phyloP scores from a whole-genome alignment of 2,329 filamentous ascomycete species.

The Hymenoscyphus occultus region DNA sequence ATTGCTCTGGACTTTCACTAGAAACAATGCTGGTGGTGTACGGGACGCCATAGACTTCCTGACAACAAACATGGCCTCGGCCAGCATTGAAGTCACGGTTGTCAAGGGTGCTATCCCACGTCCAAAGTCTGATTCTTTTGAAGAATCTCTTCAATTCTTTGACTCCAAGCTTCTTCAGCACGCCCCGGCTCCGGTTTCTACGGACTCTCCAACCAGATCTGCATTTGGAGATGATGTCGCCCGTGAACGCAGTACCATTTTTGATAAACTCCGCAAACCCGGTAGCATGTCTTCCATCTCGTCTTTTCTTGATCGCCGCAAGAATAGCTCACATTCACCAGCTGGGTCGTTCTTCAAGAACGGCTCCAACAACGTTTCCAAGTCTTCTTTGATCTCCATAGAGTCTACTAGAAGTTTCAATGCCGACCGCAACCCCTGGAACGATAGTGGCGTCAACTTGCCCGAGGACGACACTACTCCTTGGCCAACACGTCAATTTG shows the following conservation, averaged over 20 bases:
- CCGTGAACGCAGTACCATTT: conserved; percentile 76
- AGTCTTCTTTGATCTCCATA: conserved; percentile 92
- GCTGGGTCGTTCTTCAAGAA: conserved; percentile 86
- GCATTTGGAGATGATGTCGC: conserved; percentile 79
- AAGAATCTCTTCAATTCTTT: conserved; percentile 94
- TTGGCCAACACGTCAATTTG: conserved; percentile 60
- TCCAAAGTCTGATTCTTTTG: conserved; percentile 98
- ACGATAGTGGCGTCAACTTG: conserved; percentile 93
- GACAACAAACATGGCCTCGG: conserved; percentile 78
- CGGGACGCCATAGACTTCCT: conserved; percentile 96
- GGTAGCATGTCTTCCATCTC: conserved; percentile 92
- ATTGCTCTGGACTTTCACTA: conserved; percentile 79
- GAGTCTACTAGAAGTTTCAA: conserved; percentile 89
- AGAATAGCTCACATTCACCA: conserved; percentile 86
- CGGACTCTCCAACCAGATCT: conserved; percentile 84
- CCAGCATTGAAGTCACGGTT: conserved; percentile 81
- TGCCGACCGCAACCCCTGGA: conserved; percentile 95
- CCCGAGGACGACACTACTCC: conserved; percentile 74
- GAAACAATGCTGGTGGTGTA: conserved; percentile 93
- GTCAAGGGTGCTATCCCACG: conserved; percentile 94
- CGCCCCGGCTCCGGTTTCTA: conserved; percentile 73
- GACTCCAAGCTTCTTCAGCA: conserved; percentile 95
- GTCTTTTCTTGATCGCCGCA: conserved; percentile 92
- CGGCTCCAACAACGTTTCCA: conserved; percentile 84
- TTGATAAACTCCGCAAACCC: conserved; percentile 91